Base-by-base conservation (phyloP, 2,329 filamentous ascomycete species). In the Fusarium sp. region DNA sequence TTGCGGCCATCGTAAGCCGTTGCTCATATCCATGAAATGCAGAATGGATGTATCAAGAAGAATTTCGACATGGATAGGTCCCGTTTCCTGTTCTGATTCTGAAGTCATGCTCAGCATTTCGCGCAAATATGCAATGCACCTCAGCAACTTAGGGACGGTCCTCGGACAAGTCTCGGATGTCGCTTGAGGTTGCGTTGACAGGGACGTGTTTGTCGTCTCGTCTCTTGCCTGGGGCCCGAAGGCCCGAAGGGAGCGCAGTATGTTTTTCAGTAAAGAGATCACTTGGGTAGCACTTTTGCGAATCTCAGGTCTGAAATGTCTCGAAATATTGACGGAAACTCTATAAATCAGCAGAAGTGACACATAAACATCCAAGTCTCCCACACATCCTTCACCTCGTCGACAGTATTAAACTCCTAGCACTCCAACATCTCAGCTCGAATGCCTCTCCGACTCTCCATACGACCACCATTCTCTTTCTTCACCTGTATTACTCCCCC, bases 1-100 rank as follows among this genome's bases (percentile, higher is more conserved):
- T 29, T 36, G 66, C 61, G 66, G 70, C 70, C 11, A 22, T 27
- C 42, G 16, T n/a, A 13, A 38, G 11, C 38, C n/a, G 27, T 38
- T 11, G 14, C 11, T 38, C 25, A 6, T 20, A 25, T 40, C 25
- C 14, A 20, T 31, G 25, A 20, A 16, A 25, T n/a, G n/a, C 6
- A 10, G 5, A n/a, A 29, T 13, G 54, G 22, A 58, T 20, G 13
- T 6, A 36, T 56, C 31, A 33, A 16, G 52, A 14, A 25, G n/a
- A 16, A 16, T 20, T 7, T 35, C 14, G 31, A 35, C 52, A 57
- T 57, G 52, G 52, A 57, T 35, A 36, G 52, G 4, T 31, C 47
- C 18, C 6, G 47, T 52, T 27, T 31, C 18, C 45, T 50, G 9
- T 29, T 50, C 14, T 14, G 16, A 50, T 50, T 50, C 27, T 9